Conservation (phyloP, 129 eudicot species). For the Pseudognaphalium luteoalbum region DNA sequence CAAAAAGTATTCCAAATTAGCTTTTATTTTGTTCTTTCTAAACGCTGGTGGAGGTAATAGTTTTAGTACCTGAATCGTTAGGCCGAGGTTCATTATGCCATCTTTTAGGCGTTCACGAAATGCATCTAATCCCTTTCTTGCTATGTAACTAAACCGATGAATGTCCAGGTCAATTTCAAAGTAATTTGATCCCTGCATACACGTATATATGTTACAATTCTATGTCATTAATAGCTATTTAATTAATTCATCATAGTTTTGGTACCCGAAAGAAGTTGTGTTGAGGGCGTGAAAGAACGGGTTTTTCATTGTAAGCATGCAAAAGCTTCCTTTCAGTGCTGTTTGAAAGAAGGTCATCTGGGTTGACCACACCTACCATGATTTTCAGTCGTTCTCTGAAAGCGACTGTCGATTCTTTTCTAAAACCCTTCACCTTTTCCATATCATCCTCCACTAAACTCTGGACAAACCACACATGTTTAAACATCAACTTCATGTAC, state of each 20-base stretch:
- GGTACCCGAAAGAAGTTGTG: conserved; percentile 81
- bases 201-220: neutral
- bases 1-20: conserved; percentile 2
- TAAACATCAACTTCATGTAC: neutral
- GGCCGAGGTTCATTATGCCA: conserved; percentile 72
- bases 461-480: conserved; percentile 32
- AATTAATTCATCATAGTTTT: neutral
- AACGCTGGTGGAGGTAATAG: neutral
- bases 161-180: conserved; percentile 89
- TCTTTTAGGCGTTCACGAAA: conserved; percentile 67
- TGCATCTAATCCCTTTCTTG: conserved; percentile 84
- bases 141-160: conserved; percentile 87
- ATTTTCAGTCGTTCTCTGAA: conserved; percentile 84
- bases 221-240: neutral
- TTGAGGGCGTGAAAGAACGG: conserved; percentile 97
- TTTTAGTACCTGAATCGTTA: conserved; percentile 74
- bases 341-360: conserved; percentile 75
- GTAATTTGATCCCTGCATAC: conserved; percentile 71
- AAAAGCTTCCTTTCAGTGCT: conserved; percentile 81
- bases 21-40: neutral
- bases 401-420: conserved; percentile 64
- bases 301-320: conserved; percentile 86
- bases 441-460: conserved; percentile 66
- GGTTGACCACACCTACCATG: conserved; percentile 87
- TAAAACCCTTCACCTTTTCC: conserved; percentile 68